These are phyloP conservation scores for Trichophyton rubrum DNA, from an alignment of 2,329 filamentous ascomycete species.

Conservation along the genomic window DNA sequence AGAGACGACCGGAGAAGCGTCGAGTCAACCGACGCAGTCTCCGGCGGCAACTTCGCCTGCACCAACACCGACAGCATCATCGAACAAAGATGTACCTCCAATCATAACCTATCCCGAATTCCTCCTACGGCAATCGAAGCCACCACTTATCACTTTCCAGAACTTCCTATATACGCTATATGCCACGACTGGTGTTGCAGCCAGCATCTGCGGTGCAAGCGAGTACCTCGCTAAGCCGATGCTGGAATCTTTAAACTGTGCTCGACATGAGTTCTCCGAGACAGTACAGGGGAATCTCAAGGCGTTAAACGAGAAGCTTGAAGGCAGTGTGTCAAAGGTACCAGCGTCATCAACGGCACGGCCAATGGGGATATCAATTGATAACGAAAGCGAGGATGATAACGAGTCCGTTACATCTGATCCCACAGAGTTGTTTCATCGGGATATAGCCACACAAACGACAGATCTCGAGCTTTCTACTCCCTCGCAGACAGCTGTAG, in stretches of 20 bases:
- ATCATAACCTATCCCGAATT: constrained; percentile 58
- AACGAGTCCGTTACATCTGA: constrained; percentile 42
- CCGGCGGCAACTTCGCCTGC: not conserved
- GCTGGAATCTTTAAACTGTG: constrained; percentile 40
- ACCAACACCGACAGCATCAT: constrained; percentile 8
- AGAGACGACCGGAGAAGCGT: not conserved
- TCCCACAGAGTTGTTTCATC: constrained; percentile 51
- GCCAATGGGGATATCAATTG: constrained; percentile 14
- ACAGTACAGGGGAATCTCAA: constrained; percentile 41
- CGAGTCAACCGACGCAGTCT: not conserved
- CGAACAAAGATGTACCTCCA: constrained; percentile 34
- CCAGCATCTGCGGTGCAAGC: constrained; percentile 45
- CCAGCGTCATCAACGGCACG: constrained; percentile 25
- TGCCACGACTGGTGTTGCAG: constrained; percentile 42
- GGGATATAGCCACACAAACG: constrained; percentile 52
- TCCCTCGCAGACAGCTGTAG: constrained; percentile 15
- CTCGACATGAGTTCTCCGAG: constrained; percentile 45
- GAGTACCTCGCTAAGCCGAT: constrained; percentile 49
- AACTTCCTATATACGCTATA: constrained; percentile 47
- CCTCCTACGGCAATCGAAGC: constrained; percentile 45
- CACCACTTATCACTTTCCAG: constrained; percentile 47
- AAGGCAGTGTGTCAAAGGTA: constrained; percentile 40
- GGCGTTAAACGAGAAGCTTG: constrained; percentile 45
- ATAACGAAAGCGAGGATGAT: constrained; percentile 31
- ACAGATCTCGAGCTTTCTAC: constrained; percentile 31